phyloP scores from a whole-genome alignment of 2,329 filamentous ascomycete genomes.

The Apiospora pterosperma region DNA sequence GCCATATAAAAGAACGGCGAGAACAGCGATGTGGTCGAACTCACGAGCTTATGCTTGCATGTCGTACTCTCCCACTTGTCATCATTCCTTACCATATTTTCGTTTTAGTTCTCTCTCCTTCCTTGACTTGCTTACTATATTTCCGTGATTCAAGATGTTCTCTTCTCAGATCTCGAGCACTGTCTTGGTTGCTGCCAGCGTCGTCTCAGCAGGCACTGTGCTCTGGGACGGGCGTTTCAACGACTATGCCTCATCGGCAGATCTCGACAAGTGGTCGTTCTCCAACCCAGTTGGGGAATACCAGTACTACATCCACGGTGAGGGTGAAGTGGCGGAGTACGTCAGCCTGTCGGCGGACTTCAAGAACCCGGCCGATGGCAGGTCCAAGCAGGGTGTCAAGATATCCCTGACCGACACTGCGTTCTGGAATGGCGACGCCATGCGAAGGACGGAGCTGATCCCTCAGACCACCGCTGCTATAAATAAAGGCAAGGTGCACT shows the following conservation, averaged over 20 bases:
- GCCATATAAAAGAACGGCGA: not conserved
- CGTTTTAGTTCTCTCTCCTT: not conserved
- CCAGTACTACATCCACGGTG: constrained; percentile 74
- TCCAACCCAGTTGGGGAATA: constrained; percentile 60
- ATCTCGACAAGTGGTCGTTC: constrained; percentile 57
- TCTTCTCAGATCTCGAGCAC: constrained; percentile 1
- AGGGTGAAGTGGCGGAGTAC: constrained; percentile 50
- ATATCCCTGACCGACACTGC: constrained; percentile 62
- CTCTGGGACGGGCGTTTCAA: constrained; percentile 62
- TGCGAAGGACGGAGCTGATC: constrained; percentile 73
- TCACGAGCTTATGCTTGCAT: not conserved
- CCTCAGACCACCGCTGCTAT: constrained; percentile 65
- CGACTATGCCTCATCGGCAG: constrained; percentile 41
- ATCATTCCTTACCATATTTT: not conserved
- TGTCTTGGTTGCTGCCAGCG: not conserved
- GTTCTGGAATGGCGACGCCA: constrained; percentile 69
- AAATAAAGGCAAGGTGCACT: constrained; percentile 64
- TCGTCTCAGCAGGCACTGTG: constrained; percentile 36
- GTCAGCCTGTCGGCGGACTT: constrained; percentile 55
- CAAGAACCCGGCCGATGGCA: constrained; percentile 63
- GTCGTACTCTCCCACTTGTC: not conserved
- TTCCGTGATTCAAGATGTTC: not conserved
- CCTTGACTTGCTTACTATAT: not conserved
- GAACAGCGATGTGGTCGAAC: too few relatives aligned
- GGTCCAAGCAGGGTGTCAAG: constrained; percentile 61